Evolutionary conservation across 1,284 basidiomycete genomes (phyloP), one percentile per base, ranked within the genome.

Genomic region (Heimioporus retisporus): DNA sequence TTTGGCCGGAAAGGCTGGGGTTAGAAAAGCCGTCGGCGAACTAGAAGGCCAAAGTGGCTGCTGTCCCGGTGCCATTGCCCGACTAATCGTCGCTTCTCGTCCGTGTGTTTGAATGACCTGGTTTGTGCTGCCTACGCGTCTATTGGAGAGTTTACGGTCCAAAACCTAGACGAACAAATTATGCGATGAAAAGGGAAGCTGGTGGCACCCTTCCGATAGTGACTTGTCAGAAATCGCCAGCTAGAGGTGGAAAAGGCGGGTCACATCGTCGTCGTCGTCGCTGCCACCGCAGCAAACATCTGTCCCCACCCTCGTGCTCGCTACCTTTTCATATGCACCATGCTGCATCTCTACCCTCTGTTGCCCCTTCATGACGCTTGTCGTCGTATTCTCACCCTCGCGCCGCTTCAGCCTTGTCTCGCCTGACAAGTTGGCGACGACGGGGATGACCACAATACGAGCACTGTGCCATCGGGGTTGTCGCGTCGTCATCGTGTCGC

Each of bases 171-270:
- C 88, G 46, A 90, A 93, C 69, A 82, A 80, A 60, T 77, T 93
- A 6, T 77, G 89, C 35, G 82, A 82, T 2, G 91, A 93, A 72
- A 93, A 88, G 73, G 83, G 85, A 53, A 74, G 81, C 14, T 28
- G 35, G 35, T 86, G 83, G 85, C 71, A 71, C 44, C 67, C 51
- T 74, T 11, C 64, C 78, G 5, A 28, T 28, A 73, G 78, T 16
- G 72, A 79, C 6, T 72, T 79, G 23, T 66, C 76, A 4, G 69
- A 79, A 28, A 79, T 79, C 21, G 76, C 77, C 55, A 79, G 53
- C 87, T 87, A 85, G 89, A 91, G 65, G 72, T 80, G 4, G 90
- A 93, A 73, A 92, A 88, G 71, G 81, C 79, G 1, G 84, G 85
- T 35, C 35, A 35, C 35, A 11, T 35, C 35, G 35, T 11, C 10